Base-by-base conservation (phyloP, 2,329 filamentous ascomycete species). In the Aspergillus phoenicis region DNA sequence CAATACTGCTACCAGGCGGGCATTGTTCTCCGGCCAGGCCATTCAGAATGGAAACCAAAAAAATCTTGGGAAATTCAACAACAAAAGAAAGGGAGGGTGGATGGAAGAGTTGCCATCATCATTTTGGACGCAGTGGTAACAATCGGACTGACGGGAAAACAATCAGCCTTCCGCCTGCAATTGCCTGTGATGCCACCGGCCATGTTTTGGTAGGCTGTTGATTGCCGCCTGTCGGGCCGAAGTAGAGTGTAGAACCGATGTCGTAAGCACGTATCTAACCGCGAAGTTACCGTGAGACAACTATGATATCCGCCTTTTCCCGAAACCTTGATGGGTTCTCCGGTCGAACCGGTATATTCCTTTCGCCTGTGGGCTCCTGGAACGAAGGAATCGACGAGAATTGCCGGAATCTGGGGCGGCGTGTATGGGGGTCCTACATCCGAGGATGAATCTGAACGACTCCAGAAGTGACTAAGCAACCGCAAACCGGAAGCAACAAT, bases 231-330 rank as follows among this genome's bases (percentile, higher is more conserved):
- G 60, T 72, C 71, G 71, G 71, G 64, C 70, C 70, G 71, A 72
- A 61, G 28, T 36, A 49, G 57, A 3, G 52, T 30, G 47, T 62
- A 63, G 30, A 64, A 36, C 30, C 41, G 51, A 52, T 41, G 38
- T 38, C 28, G 49, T 52, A 54, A 62, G 39, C 56, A 30, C 43
- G 33, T 54, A 30, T 15, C 20, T 52, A 41, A 36, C 59, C 57
- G 52, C 51, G 13, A 51, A 62, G 63, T 68, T 66, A 49, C 65
- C 65, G 70, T 68, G 61, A 53, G 54, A 57, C 17, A 28, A 58
- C 43, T 54, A 60, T 63, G 58, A 57, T 53, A 64, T 64, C 73
- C 73, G 73, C 71, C 71, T 74, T 75, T 75, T 73, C 62, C 73
- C 73, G 73, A 74, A 38, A 26, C 20, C 36, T 49, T 24, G 41